Evolutionary conservation across 495 filamentous ascomycete species (phyloP).

Genomic region (Cladorrhinum samala): DNA sequence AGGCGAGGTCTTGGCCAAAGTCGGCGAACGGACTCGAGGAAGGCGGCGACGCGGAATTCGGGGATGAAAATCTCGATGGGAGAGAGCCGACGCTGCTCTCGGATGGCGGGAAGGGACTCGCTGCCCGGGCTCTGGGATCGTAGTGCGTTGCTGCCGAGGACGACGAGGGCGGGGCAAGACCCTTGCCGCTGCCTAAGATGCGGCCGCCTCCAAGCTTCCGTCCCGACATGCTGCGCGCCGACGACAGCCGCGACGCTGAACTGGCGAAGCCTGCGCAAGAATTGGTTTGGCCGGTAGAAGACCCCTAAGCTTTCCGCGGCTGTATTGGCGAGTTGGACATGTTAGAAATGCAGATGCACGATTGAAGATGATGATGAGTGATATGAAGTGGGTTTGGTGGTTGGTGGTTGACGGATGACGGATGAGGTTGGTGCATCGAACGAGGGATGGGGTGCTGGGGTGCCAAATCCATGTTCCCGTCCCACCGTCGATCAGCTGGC

Average conservation of each 20-base stretch:
- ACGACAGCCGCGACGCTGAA: background rate
- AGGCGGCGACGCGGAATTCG: slow-evolving; percentile 27
- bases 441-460: background rate
- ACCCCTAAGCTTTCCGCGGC: background rate
- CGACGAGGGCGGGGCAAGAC: slow-evolving; percentile 58
- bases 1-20: slow-evolving; percentile 39
- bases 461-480: background rate
- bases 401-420: background rate
- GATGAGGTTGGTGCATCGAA: background rate
- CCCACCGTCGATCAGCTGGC: no score
- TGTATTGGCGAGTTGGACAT: background rate
- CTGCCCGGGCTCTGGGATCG: slow-evolving; percentile 22
- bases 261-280: no score
- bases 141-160: background rate
- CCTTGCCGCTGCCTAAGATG: slow-evolving; percentile 76
- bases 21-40: slow-evolving; percentile 37
- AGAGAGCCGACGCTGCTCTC: slow-evolving; percentile 50
- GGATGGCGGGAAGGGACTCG: slow-evolving; percentile 43
- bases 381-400: background rate
- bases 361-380: background rate
- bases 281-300: no score
- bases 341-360: background rate
- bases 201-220: slow-evolving; percentile 84
- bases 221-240: slow-evolving; percentile 42
- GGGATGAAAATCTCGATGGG: slow-evolving; percentile 30